Evolutionary conservation across 257 asterid species (phyloP), one percentile per base, ranked within the genome.

Genomic region (Fraxinus excelsior): DNA sequence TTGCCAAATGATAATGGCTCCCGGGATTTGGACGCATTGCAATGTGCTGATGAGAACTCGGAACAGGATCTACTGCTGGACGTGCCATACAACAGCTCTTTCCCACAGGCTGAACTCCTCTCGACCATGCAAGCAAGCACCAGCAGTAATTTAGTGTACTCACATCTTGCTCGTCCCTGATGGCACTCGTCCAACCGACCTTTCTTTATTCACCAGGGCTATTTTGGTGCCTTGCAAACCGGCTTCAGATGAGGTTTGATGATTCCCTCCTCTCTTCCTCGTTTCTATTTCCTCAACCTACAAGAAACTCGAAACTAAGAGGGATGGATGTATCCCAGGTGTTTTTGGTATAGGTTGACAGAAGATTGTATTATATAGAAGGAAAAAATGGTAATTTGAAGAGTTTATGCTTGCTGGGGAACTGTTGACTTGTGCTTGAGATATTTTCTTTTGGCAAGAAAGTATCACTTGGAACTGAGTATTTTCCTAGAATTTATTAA

Each of bases 71-170:
- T 90, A 86, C 88, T 90, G 76, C 85, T 92, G 34, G 88, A 92
- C 49, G 84, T 91, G 69, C 96, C 97, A n/a, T 90, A 91, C 58
- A 86, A 82, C 53, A 80, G 90, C 79, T 90, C 86, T 65, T 88
- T 87, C 80, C 94, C 97, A 38, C 94, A 88, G 82, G 94, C 97
- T 32, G 97, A 92, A 80, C 92, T 92, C 56, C 89, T 74, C 80
- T 88, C 86, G 11, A 32, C 73, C 64, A 86, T 86, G 58, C 93
- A 80, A 76, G 91, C 91, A 56, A 90, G 94, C 79, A 80, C 90
- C 73, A 83, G 89, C 79, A 88, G 89, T 78, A 88, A 87, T 83
- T 84, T 92, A 19, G 85, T 82, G 31, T 89, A 83, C 81, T 88
- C 88, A 7, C 78, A 80, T 73, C 71, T 84, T 79, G 46, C 67